These are phyloP conservation scores for Naematelia encephala DNA, from an alignment of 768 basidiomycete genomes.

Conservation along the genomic window DNA sequence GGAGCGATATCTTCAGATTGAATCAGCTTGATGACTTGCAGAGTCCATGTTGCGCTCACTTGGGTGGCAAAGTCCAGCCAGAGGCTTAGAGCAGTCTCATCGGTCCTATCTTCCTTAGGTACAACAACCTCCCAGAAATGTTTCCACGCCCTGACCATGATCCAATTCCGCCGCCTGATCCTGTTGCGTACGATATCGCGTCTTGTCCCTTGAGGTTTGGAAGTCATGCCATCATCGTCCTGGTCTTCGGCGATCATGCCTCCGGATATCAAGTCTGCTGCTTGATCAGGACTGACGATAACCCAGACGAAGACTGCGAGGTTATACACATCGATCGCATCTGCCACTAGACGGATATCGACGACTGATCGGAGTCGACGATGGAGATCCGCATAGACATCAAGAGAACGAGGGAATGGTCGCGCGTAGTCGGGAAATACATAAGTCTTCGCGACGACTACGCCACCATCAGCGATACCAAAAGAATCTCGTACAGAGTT, in stretches of 20 bases:
- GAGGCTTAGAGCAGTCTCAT: conserved; percentile 19
- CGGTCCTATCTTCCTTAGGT: conserved; percentile 16
- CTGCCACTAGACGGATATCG: conserved; percentile 4
- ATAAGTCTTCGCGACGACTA: conserved; percentile 24
- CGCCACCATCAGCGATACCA: background rate
- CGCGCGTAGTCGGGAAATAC: conserved; percentile 22
- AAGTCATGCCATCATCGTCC: conserved; percentile 2
- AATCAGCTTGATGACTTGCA: background rate
- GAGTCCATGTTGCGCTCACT: conserved; percentile 17
- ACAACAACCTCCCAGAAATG: conserved; percentile 34
- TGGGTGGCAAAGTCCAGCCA: conserved; percentile 42
- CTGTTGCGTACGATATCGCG: background rate
- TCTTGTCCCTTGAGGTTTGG: conserved; percentile 2
- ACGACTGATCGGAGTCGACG: conserved; percentile 9
- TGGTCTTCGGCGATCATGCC: conserved; percentile 6
- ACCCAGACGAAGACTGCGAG: conserved; percentile 33
- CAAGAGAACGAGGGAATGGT: conserved; percentile 19
- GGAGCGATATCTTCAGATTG: conserved; percentile 16
- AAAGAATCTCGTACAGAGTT: background rate
- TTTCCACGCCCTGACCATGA: conserved; percentile 34
- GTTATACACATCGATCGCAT: conserved; percentile 20
- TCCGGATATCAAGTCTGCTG: conserved; percentile 9
- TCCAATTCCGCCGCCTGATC: conserved; percentile 26
- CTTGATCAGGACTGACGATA: conserved; percentile 32
- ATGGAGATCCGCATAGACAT: conserved; percentile 18